Conservation (phyloP, 495 filamentous ascomycete species). For the Patellaria atrata region DNA sequence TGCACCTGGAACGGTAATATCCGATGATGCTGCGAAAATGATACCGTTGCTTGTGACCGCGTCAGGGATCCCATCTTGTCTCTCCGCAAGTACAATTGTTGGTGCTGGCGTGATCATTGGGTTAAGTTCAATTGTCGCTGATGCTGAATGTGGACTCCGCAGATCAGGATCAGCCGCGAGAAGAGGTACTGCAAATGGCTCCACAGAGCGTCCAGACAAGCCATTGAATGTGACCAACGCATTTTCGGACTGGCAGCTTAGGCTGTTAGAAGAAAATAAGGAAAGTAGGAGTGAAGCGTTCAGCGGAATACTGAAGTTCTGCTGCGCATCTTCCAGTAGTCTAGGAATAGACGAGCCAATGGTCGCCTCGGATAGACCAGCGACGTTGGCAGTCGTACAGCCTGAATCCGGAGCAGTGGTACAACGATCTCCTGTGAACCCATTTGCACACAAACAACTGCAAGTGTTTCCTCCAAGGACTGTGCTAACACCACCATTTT, state of each 20-base stretch:
- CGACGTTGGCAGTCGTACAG: constrained; percentile 55
- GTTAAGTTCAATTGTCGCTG: neutral
- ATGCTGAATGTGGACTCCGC: neutral
- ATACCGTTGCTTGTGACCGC: constrained; percentile 16
- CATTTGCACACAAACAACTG: constrained; percentile 74
- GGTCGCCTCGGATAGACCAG: constrained; percentile 41
- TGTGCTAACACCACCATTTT: constrained; percentile 69
- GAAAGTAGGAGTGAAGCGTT: constrained; percentile 50
- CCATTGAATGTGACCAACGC: constrained; percentile 71
- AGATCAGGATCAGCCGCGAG: constrained; percentile 5
- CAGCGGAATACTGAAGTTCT: constrained; percentile 64
- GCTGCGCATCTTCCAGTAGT: constrained; percentile 46
- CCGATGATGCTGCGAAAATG: constrained; percentile 14
- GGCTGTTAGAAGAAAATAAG: constrained; percentile 55
- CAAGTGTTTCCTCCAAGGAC: constrained; percentile 45
- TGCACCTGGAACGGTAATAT: constrained; percentile 2
- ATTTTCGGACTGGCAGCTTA: constrained; percentile 72
- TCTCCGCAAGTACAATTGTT: constrained; percentile 1
- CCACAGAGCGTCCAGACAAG: constrained; percentile 23
- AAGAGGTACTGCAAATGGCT: constrained; percentile 2
- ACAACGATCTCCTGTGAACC: constrained; percentile 71
- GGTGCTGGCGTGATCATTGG: constrained; percentile 1
- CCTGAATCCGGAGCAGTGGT: constrained; percentile 42
- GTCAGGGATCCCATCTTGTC: constrained; percentile 13
- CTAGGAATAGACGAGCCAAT: constrained; percentile 64